phyloP scores from a whole-genome alignment of 345 rosid genomes.

The Eucalyptus cloeziana region DNA sequence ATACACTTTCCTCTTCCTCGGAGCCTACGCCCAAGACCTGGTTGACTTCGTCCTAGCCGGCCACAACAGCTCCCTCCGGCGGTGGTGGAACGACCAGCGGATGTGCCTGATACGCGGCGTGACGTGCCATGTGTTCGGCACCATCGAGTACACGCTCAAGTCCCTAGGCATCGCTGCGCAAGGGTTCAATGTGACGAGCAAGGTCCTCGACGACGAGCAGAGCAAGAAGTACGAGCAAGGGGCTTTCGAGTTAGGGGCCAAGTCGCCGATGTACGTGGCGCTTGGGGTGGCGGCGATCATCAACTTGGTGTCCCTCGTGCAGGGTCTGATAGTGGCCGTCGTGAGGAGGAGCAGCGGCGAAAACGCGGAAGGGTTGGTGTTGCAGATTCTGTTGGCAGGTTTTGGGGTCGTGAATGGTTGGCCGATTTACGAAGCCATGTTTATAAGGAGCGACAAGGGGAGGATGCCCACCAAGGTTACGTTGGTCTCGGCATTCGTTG shows the following conservation, averaged over 20 bases:
- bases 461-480: constrained; percentile 19
- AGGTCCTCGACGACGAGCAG: constrained; percentile 27
- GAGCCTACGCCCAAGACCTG: constrained; percentile 28
- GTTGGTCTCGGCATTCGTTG: constrained; percentile 8
- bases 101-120: constrained; percentile 17
- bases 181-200: constrained; percentile 55
- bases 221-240: neutral
- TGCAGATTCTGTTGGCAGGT: constrained; percentile 28
- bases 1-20: constrained; percentile 42
- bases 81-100: constrained; percentile 31
- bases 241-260: neutral
- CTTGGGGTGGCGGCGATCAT: neutral
- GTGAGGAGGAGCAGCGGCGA: neutral
- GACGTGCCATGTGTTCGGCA: neutral
- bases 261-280: neutral
- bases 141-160: constrained; percentile 8
- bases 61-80: neutral
- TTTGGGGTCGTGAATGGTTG: constrained; percentile 34
- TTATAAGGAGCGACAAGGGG: constrained; percentile 46
- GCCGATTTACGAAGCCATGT: constrained; percentile 57
- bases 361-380: neutral
- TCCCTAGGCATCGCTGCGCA: constrained; percentile 27
- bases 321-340: neutral
- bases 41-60: neutral
- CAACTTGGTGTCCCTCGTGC: neutral